Evolutionary conservation across 2,329 filamentous ascomycete genomes (phyloP).

Genomic region (Xylaria arbuscula): DNA sequence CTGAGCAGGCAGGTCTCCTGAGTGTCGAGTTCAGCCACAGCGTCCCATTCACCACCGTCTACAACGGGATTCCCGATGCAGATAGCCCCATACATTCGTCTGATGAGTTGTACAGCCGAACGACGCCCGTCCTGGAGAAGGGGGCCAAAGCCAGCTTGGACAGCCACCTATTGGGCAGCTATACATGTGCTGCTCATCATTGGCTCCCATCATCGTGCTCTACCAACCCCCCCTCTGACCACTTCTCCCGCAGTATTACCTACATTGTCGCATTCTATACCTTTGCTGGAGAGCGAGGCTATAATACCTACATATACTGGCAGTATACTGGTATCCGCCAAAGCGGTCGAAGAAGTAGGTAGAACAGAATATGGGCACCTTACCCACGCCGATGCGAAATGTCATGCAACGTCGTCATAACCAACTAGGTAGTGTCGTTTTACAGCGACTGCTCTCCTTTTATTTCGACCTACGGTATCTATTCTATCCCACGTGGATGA

Average conservation of each 20-base stretch:
- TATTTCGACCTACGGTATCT: slow-evolving; percentile 6
- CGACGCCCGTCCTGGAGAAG: slow-evolving; percentile 14
- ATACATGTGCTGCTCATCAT: slow-evolving; percentile 31
- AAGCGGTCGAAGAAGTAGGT: neutral
- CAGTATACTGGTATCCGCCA: neutral
- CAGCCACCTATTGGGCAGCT: slow-evolving; percentile 36
- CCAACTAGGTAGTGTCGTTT: neutral
- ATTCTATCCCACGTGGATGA: slow-evolving; percentile 31
- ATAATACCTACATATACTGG: neutral
- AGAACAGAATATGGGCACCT: neutral
- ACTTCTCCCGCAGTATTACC: neutral
- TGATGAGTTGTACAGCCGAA: slow-evolving; percentile 31
- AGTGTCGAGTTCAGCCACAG: neutral
- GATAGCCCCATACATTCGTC: slow-evolving; percentile 4
- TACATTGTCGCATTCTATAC: slow-evolving; percentile 1
- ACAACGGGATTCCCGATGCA: slow-evolving; percentile 23
- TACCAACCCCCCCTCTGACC: neutral
- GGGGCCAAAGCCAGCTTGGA: slow-evolving; percentile 21
- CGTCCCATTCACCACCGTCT: neutral
- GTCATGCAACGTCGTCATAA: slow-evolving; percentile 3
- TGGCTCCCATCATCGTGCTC: slow-evolving; percentile 12
- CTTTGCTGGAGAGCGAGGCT: slow-evolving; percentile 28
- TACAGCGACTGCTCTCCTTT: no score
- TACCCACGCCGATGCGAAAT: slow-evolving; percentile 14
- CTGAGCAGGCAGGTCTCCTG: neutral